phyloP scores from a whole-genome alignment of 208 protist genomes.

The Porcisia deanei region DNA sequence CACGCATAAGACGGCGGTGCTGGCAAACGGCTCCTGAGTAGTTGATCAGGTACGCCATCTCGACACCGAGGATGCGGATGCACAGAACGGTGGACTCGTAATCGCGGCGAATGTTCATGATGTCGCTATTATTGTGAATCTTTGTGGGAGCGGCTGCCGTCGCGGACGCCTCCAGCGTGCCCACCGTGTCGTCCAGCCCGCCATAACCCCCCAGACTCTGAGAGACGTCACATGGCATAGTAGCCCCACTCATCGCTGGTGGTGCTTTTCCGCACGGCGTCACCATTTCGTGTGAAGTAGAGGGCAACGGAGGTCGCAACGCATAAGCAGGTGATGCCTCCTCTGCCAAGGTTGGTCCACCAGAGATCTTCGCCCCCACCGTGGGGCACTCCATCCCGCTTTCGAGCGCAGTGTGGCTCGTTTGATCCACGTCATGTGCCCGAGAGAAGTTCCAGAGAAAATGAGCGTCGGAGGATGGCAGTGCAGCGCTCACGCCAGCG shows the following conservation, averaged over 20 bases:
- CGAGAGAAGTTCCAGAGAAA: conserved; percentile 26
- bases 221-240: background rate
- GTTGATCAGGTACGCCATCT: conserved; percentile 70
- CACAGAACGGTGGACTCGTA: conserved; percentile 69
- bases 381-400: background rate
- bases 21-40: conserved; percentile 57
- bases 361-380: background rate
- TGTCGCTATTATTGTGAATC: conserved; percentile 11
- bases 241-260: background rate
- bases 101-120: conserved; percentile 58
- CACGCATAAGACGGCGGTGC: conserved; percentile 78
- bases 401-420: background rate
- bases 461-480: conserved; percentile 8
- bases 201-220: conserved; percentile 7
- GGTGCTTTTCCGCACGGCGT: background rate
- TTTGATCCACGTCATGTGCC: conserved; percentile 4
- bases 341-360: background rate
- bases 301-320: background rate
- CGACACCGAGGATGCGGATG: conserved; percentile 59
- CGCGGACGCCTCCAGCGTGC: conserved; percentile 5
- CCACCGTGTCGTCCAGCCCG: conserved; percentile 5
- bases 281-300: background rate
- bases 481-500: conserved; percentile 8
- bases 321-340: background rate
- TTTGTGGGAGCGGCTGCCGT: background rate